A percentile compares a stretch with the other conserved stretches of the same genome.
Conservation (phyloP, 176 grass and related monocot genomes). For the Ampelocalamus luodianensis region DNA sequence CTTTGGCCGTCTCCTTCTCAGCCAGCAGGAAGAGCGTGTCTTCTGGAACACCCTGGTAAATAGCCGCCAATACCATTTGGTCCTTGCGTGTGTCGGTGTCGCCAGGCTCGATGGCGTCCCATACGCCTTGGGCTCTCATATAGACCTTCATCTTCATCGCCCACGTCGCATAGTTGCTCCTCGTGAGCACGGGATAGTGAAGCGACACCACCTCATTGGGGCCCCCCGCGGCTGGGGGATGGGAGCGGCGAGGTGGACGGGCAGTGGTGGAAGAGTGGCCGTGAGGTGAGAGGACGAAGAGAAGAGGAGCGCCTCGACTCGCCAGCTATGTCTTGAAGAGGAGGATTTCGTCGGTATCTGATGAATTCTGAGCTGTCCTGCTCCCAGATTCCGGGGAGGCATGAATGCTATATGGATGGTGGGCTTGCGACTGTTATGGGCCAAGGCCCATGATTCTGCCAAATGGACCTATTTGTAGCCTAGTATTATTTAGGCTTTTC, state of each 20-base stretch:
- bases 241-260: background rate
- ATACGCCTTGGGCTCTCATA: too few relatives aligned
- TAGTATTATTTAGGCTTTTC: too few relatives aligned
- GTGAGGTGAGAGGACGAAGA: background rate
- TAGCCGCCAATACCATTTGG: too few relatives aligned
- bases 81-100: too few relatives aligned
- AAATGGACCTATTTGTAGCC: background rate
- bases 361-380: background rate
- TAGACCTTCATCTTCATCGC: too few relatives aligned
- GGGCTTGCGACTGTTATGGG: background rate
- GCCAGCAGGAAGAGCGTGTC: too few relatives aligned
- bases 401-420: too few relatives aligned
- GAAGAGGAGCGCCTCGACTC: constrained; percentile 9
- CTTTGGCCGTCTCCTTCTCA: too few relatives aligned
- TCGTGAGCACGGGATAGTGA: too few relatives aligned
- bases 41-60: too few relatives aligned
- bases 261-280: background rate
- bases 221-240: background rate
- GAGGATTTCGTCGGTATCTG: constrained; percentile 33
- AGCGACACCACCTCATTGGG: constrained; percentile 35
- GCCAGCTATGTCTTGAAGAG: constrained; percentile 18
- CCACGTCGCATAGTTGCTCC: too few relatives aligned
- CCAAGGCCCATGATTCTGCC: background rate
- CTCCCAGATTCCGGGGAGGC: constrained; percentile 9
- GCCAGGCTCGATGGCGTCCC: too few relatives aligned